Evolutionary conservation across 352 stramenopile species (phyloP), one percentile per base, ranked within the genome.

Genomic region (Ophiocytium majus): DNA sequence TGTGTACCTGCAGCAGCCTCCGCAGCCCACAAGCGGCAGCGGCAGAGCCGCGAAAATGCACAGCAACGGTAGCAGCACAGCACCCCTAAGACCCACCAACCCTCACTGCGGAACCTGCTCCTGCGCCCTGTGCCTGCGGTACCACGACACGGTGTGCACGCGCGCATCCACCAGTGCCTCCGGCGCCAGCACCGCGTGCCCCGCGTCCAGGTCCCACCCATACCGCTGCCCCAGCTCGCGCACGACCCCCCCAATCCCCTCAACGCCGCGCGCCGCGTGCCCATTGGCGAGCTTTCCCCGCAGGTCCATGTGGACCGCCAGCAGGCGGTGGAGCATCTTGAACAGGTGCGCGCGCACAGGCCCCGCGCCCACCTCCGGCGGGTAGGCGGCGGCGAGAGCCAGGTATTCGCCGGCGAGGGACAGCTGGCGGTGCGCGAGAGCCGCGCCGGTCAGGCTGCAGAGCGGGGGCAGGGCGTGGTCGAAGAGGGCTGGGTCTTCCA

Each of bases 401-500:
- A 89, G 86, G 80, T 89, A 89, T 50, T 89, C 86, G 34, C 28
- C 19, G 32, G 86, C 75, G 14, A 89, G 76, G n/a, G 37, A 64
- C 17, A 89, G 76, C n/a, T 86, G 82, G 32, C 83, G 86, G 32
- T 89, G 86, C 10, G 86, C 79, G 37, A 89, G 37, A 63, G 83
- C 74, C 57, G 36, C 36, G 23, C 81, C 63, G 34, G 57, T 64
- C 31, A 88, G 79, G 50, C 82, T 34, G 43, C 82, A 23, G 79
- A 88, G 74, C 10, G 79, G 71, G 9, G 64, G 78, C 28, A 87
- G 36, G 32, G 28, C 37, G 0, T 34, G 37, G n/a, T 83, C 80
- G 64, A 97, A 97, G 33, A 97, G 85, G 71, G 93, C 92, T 10
- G 94, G 94, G 82, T 95, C 95, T 82, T 97, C 94, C 35, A 97